Evolutionary conservation across 2,329 filamentous ascomycete genomes (phyloP), one percentile per base, ranked within the genome.

Genomic region (Xylaria sp.): DNA sequence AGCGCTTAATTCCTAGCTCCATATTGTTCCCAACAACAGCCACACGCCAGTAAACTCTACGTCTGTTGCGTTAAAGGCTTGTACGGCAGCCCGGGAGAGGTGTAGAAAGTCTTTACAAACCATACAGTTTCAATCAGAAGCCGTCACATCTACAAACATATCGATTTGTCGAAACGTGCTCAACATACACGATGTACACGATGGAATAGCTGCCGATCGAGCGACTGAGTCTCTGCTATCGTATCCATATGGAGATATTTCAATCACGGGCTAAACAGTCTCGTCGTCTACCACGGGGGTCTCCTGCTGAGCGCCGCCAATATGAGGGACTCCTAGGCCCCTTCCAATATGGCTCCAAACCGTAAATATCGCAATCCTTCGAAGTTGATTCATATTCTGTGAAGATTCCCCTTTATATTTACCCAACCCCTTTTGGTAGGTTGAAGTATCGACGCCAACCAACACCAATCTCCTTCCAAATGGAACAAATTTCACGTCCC

Each of bases 381-480:
- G 69, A 71, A 70, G 68, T 71, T 71, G 69, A 71, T 69, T 71
- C 68, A 67, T 68, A 23, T 25, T 58, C 51, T 47, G 21, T 48
- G 23, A 44, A 48, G 35, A 51, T 27, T 11, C 56, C 31, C 43
- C 37, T 54, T 51, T 64, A 54, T 57, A 58, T 55, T 52, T 38
- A 31, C 60, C 59, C 52, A 15, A 38, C 10, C 47, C 40, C 17
- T 41, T 63, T 51, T 60, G 17, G 47, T 46, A 52, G 70, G 69
- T 71, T 71, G 69, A 71, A 71, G 25, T 54, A 38, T 52, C 35
- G 5, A 31, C 60, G 33, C 46, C 55, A 48, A 25, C 11, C 55
- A 13, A 29, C 25, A n/a, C 38, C 31, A 35, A 54, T 41, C 8
- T 29, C 29, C 43, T 33, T 33, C 21, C 23, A 15, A 13, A 3